Evolutionary conservation across 441 rosid species (phyloP), one percentile per base, ranked within the genome.

Genomic region (Kokia cookei): DNA sequence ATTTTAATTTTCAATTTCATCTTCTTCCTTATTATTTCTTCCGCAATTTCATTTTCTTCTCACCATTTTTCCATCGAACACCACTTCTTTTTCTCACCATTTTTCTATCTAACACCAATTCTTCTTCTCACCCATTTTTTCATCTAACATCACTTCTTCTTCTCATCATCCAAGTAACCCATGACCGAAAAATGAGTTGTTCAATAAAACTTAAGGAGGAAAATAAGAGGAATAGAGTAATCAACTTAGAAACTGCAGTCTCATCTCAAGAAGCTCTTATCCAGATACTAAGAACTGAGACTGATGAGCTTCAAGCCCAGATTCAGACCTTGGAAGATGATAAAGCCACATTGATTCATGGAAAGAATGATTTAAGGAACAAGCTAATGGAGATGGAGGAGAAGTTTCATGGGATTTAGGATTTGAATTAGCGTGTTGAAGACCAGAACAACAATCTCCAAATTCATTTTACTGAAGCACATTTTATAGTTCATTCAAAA

Each of bases 341-440:
- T 24, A 91, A 88, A 69, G 83, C 80, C 3, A 42, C 50, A 6
- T 64, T 89, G 22, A 72, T 78, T 15, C 71, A 80, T 9, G 93
- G 83, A 40, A 86, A 90, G 61, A 78, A 73, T 1, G 80, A 87
- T 47, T 69, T 85, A 76, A 79, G 75, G 67, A 82, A 77, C 22
- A 89, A 84, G 89, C 83, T 92, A 57, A 83, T 50, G 74, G 88
- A 84, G 75, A 84, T 87, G 91, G 93, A 93, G 75, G 86, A 85
- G 60, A 91, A 82, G 75, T 80, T 93, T 73, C 69, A 37, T 10
- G 86, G 78, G 19, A 78, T 92, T 83, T 85, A 88, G 80, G 88
- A 84, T 67, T 81, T 90, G 35, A 84, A 91, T 76, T 76, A 69
- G 68, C 85, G 64, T 19, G 79, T 93, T 35, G 80, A 88, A 81